Evolutionary conservation across 2,329 filamentous ascomycete species (phyloP).

Genomic region (Lachnellula subtilissima): DNA sequence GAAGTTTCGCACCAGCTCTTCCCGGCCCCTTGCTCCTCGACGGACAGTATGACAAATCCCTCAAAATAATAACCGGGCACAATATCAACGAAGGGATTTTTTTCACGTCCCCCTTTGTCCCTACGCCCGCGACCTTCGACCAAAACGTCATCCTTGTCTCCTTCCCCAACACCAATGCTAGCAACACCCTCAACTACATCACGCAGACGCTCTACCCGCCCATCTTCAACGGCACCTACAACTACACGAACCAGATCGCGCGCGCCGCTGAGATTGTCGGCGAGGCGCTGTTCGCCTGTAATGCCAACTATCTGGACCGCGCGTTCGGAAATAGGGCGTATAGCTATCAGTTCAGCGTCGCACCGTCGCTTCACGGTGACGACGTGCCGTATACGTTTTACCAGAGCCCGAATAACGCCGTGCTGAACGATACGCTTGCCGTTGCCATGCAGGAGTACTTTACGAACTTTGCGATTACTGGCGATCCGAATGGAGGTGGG

Average conservation of each 20-base stretch:
- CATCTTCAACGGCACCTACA: slow-evolving; percentile 37
- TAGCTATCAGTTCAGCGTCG: slow-evolving; percentile 48
- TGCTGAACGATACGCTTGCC: slow-evolving; percentile 27
- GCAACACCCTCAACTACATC: slow-evolving; percentile 37
- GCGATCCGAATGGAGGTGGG: slow-evolving; percentile 28
- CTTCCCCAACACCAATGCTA: slow-evolving; percentile 14
- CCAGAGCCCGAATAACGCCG: slow-evolving; percentile 29
- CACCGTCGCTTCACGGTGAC: slow-evolving; percentile 47
- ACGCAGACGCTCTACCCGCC: slow-evolving; percentile 44
- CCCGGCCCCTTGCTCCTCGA: slow-evolving; percentile 41
- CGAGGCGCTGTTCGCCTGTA: slow-evolving; percentile 46
- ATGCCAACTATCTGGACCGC: slow-evolving; percentile 44
- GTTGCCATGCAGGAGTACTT: slow-evolving; percentile 34
- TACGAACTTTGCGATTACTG: slow-evolving; percentile 30
- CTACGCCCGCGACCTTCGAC: slow-evolving; percentile 10
- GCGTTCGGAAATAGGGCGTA: slow-evolving; percentile 43
- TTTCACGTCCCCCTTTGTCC: slow-evolving; percentile 35
- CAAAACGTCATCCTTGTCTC: slow-evolving; percentile 7
- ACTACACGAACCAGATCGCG: slow-evolving; percentile 40
- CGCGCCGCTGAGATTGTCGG: slow-evolving; percentile 39
- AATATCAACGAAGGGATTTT: slow-evolving; percentile 39
- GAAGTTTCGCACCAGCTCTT: slow-evolving; percentile 42
- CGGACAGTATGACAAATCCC: slow-evolving; percentile 39
- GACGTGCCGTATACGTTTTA: slow-evolving; percentile 51
- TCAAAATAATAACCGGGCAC: slow-evolving; percentile 43